Percentiles rank a stretch among this genome's conserved stretches.
These are phyloP conservation scores for Akanthomyces lecanii DNA, from an alignment of 2,329 filamentous ascomycete species.

Conservation along the genomic window DNA sequence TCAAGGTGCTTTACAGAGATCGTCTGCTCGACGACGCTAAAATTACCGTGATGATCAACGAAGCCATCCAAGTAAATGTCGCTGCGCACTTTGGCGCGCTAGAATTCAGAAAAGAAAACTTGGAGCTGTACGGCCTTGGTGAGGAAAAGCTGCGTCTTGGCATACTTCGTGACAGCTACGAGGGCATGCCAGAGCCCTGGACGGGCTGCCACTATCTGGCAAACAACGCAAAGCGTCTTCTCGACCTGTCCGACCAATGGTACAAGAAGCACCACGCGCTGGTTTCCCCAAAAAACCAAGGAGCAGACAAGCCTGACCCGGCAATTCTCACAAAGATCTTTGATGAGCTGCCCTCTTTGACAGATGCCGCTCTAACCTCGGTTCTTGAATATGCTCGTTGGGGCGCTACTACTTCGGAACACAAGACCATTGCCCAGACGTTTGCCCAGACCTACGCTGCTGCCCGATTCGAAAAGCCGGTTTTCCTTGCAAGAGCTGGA, in stretches of 20 bases:
- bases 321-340: slow-evolving; percentile 43
- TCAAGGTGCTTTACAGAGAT: slow-evolving; percentile 67
- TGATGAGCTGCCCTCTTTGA: slow-evolving; percentile 46
- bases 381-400: slow-evolving; percentile 51
- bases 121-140: slow-evolving; percentile 67
- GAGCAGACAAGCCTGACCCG: slow-evolving; percentile 33
- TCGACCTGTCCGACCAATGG: slow-evolving; percentile 55
- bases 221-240: slow-evolving; percentile 57
- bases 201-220: slow-evolving; percentile 65
- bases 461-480: slow-evolving; percentile 49
- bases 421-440: slow-evolving; percentile 40
- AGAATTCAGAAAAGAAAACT: slow-evolving; percentile 67
- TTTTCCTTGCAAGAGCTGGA: slow-evolving; percentile 49
- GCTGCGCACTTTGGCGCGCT: slow-evolving; percentile 56
- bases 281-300: slow-evolving; percentile 26
- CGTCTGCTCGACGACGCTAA: slow-evolving; percentile 51
- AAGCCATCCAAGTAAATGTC: slow-evolving; percentile 63
- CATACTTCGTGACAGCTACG: slow-evolving; percentile 60
- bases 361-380: slow-evolving; percentile 51
- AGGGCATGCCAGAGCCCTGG: slow-evolving; percentile 76
- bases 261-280: slow-evolving; percentile 42
- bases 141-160: slow-evolving; percentile 63
- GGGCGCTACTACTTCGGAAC: slow-evolving; percentile 41
- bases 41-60: slow-evolving; percentile 55
- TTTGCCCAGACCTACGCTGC: slow-evolving; percentile 46